These are phyloP conservation scores for Coemansia sp. DNA, from an alignment of 192 early-diverging fungal genomes.

Conservation along the genomic window DNA sequence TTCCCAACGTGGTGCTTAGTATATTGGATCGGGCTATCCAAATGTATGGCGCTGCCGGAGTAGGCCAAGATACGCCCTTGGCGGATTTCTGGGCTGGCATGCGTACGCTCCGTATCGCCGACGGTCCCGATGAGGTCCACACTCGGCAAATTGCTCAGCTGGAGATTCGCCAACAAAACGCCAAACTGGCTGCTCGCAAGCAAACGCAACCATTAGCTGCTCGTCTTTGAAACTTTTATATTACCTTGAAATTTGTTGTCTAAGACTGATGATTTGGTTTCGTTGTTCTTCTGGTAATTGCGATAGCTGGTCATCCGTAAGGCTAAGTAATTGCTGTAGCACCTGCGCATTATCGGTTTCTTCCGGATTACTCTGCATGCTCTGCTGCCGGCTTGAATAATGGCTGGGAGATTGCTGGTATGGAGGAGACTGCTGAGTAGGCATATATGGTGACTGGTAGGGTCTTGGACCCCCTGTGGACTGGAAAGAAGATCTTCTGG, in stretches of 20 bases:
- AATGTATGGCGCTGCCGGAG: conserved; percentile 87
- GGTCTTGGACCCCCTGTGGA: not conserved
- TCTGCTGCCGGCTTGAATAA: not conserved
- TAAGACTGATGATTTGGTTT: conserved; percentile 67
- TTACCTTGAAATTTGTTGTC: conserved; percentile 15
- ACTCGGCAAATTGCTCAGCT: conserved; percentile 76
- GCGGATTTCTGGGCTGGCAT: conserved; percentile 78
- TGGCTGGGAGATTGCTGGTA: conserved; percentile 1
- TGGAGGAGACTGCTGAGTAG: not conserved
- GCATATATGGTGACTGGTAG: conserved; percentile 8
- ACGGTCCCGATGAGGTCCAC: conserved; percentile 94
- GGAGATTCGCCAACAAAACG: conserved; percentile 61
- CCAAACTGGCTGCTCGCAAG: conserved; percentile 17
- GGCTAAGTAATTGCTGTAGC: conserved; percentile 73
- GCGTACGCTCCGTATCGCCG: conserved; percentile 85
- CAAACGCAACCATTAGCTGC: conserved; percentile 1
- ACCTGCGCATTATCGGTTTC: conserved; percentile 58
- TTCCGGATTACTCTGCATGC: not conserved
- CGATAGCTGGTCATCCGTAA: conserved; percentile 79
- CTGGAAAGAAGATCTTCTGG: not conserved
- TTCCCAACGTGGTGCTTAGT: conserved; percentile 70
- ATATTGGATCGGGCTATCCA: conserved; percentile 94
- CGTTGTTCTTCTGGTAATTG: conserved; percentile 75
- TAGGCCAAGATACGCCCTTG: conserved; percentile 80
- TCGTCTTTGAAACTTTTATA: conserved; percentile 7